Evolutionary conservation across 495 filamentous ascomycete species (phyloP).

Genomic region (Parmelia sp.): DNA sequence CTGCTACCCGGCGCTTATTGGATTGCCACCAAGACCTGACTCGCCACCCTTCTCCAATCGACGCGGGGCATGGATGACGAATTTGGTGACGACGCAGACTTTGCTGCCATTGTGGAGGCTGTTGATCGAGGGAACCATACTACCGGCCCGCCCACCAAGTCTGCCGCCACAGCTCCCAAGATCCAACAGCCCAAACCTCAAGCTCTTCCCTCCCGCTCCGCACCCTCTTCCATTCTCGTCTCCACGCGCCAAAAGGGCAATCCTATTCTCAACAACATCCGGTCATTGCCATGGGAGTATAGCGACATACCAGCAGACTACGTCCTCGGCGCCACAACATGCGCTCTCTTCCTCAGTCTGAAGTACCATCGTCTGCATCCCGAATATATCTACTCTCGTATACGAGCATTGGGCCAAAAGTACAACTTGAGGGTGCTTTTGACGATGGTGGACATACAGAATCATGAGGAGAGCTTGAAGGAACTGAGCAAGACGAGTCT

Average conservation of each 20-base stretch:
- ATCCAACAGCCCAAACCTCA: constrained; percentile 86
- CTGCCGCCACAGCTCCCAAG: constrained; percentile 38
- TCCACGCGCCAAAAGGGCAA: constrained; percentile 90
- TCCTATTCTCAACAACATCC: constrained; percentile 76
- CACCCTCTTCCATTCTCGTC: constrained; percentile 74
- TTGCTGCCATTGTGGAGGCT: constrained; percentile 47
- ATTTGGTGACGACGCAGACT: constrained; percentile 54
- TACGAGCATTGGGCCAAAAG: constrained; percentile 68
- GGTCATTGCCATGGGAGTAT: constrained; percentile 90
- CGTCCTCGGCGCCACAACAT: constrained; percentile 78
- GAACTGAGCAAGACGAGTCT: constrained; percentile 85
- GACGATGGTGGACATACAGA: constrained; percentile 87
- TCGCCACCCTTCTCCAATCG: not conserved
- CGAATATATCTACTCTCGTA: constrained; percentile 94
- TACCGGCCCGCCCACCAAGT: constrained; percentile 27
- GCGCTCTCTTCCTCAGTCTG: constrained; percentile 84
- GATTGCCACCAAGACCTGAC: not conserved
- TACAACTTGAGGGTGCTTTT: constrained; percentile 81
- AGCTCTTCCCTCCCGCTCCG: constrained; percentile 59
- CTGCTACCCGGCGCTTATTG: constrained; percentile 4
- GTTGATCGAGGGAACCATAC: constrained; percentile 33
- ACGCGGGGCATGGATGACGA: constrained; percentile 50
- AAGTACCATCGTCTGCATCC: constrained; percentile 98
- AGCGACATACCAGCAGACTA: constrained; percentile 92
- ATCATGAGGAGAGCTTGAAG: constrained; percentile 70